Evolutionary conservation across 805 yeast species (phyloP).

Genomic region (Yarrowia sp.): DNA sequence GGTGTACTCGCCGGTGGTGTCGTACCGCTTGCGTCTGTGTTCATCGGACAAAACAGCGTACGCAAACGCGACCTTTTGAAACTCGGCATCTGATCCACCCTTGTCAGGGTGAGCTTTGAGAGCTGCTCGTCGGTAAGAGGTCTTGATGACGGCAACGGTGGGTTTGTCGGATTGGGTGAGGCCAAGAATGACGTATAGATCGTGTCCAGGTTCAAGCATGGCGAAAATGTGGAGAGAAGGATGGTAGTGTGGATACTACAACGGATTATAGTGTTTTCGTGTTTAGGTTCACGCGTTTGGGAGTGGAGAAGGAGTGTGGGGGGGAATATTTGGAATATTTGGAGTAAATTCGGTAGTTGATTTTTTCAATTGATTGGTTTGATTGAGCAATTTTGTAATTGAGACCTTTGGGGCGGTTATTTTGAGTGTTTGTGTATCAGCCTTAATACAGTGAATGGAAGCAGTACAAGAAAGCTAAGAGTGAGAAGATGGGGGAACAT

Average conservation of each 20-base stretch:
- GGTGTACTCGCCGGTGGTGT: slow-evolving; percentile 67
- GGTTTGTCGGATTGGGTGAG: slow-evolving; percentile 51
- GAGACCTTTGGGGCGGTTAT: no score
- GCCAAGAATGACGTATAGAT: slow-evolving; percentile 66
- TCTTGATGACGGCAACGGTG: slow-evolving; percentile 64
- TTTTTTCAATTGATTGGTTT: neutral
- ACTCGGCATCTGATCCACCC: slow-evolving; percentile 54
- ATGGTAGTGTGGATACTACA: neutral
- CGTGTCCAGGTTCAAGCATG: slow-evolving; percentile 42
- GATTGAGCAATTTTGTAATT: no score
- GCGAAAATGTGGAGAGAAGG: no score
- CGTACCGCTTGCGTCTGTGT: slow-evolving; percentile 63
- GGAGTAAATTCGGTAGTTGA: neutral
- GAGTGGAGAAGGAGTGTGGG: no score
- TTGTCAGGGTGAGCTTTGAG: slow-evolving; percentile 77
- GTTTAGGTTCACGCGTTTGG: slow-evolving; percentile 19
- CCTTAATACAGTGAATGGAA: no score
- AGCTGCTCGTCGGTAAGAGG: slow-evolving; percentile 69
- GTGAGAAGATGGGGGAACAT: no score
- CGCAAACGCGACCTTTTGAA: slow-evolving; percentile 77
- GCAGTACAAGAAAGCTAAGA: no score
- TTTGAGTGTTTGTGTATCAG: no score
- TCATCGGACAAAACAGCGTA: slow-evolving; percentile 71
- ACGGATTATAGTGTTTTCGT: slow-evolving; percentile 8
- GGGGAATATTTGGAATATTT: no score